Conservation (phyloP, 768 basidiomycete genomes). For the Leucosporidium scottii region DNA sequence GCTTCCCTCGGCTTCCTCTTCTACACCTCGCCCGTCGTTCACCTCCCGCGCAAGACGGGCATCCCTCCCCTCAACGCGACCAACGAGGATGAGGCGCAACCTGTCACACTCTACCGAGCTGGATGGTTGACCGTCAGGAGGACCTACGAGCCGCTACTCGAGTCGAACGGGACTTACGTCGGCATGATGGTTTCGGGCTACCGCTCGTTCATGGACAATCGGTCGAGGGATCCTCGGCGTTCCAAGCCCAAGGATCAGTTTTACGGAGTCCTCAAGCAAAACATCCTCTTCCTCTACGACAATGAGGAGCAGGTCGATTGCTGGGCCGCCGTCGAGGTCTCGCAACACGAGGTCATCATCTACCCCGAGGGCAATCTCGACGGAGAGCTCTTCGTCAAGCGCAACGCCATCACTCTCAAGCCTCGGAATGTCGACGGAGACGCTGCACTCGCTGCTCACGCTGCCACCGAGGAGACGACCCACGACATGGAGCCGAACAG, state of each 20-base stretch:
- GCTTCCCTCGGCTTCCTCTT: slow-evolving; percentile 48
- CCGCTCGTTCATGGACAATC: slow-evolving; percentile 36
- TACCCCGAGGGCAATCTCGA: slow-evolving; percentile 58
- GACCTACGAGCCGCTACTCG: slow-evolving; percentile 32
- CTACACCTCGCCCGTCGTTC: slow-evolving; percentile 27
- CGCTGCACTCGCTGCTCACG: neutral
- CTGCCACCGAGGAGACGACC: slow-evolving; percentile 12
- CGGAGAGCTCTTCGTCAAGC: slow-evolving; percentile 82
- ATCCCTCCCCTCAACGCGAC: neutral
- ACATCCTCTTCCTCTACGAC: slow-evolving; percentile 82
- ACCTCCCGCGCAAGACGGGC: neutral
- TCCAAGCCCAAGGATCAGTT: slow-evolving; percentile 85
- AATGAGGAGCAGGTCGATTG: slow-evolving; percentile 86
- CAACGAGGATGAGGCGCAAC: slow-evolving; percentile 27
- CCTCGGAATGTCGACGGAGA: slow-evolving; percentile 38
- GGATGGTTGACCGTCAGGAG: slow-evolving; percentile 68
- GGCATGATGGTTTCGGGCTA: slow-evolving; percentile 35
- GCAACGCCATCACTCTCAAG: slow-evolving; percentile 62
- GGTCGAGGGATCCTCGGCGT: slow-evolving; percentile 64
- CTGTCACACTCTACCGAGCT: slow-evolving; percentile 40
- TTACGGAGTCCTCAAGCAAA: slow-evolving; percentile 86
- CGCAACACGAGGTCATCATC: slow-evolving; percentile 66
- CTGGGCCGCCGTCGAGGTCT: slow-evolving; percentile 79
- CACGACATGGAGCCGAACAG: slow-evolving; percentile 48
- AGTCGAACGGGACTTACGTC: slow-evolving; percentile 22